phyloP scores from a whole-genome alignment of 257 asterid genomes.

The Eucommia ulmoides region DNA sequence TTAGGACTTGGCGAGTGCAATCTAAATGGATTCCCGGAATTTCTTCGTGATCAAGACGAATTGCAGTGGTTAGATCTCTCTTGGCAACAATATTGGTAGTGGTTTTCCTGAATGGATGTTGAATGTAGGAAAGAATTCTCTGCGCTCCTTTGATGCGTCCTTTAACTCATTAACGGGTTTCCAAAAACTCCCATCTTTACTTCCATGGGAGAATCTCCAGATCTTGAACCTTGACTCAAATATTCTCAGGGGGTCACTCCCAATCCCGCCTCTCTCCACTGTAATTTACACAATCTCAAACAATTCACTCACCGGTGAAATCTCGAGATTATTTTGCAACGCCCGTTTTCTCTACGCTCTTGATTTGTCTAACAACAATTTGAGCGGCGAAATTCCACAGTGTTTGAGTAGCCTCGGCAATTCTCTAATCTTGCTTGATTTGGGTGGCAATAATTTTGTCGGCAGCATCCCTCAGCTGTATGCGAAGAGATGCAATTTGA shows the following conservation, averaged over 20 bases:
- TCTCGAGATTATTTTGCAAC: background rate
- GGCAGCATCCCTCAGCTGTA: background rate
- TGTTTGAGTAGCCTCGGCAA: background rate
- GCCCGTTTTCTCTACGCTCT: background rate
- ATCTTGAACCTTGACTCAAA: background rate
- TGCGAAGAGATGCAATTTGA: background rate
- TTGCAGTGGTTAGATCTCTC: background rate
- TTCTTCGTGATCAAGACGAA: background rate
- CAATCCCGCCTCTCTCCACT: background rate
- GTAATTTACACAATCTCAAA: background rate
- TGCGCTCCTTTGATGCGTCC: background rate
- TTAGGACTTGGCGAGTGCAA: background rate
- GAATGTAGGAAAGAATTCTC: background rate
- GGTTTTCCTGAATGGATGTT: background rate
- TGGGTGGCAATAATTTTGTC: background rate
- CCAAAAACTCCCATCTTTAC: background rate
- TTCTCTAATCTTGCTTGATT: background rate
- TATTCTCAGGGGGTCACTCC: background rate
- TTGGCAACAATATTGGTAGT: background rate
- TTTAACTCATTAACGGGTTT: background rate
- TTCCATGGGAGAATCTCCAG: background rate
- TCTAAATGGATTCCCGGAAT: background rate
- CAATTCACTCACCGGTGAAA: background rate
- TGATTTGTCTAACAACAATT: background rate
- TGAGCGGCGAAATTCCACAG: background rate